Evolutionary conservation across 495 filamentous ascomycete genomes (phyloP).

Genomic region (Hypomontagnella monticulosa): DNA sequence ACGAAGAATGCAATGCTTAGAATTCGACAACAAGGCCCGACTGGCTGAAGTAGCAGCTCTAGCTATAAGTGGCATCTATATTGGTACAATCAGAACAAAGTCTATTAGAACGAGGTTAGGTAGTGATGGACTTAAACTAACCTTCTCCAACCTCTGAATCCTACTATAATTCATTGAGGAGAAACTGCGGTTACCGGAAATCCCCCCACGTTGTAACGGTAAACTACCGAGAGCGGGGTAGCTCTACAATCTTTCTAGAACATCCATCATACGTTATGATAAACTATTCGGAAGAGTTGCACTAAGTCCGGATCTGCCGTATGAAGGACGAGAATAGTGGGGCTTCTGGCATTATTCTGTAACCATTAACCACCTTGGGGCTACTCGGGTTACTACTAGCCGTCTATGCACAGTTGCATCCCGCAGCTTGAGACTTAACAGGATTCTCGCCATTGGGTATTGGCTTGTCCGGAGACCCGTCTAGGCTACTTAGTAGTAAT

Average conservation of each 20-base stretch:
- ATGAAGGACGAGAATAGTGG: too few relatives aligned
- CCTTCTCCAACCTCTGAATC: constrained; percentile 11
- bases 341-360: too few relatives aligned
- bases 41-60: constrained; percentile 1
- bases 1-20: neutral
- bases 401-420: constrained; percentile 1
- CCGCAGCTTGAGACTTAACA: neutral
- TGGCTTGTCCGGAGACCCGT: neutral
- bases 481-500: neutral
- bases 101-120: constrained; percentile 1
- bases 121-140: neutral
- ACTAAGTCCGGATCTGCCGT: too few relatives aligned
- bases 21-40: constrained; percentile 10
- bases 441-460: neutral
- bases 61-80: constrained; percentile 17
- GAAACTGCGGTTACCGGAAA: constrained; percentile 2
- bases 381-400: too few relatives aligned
- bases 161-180: constrained; percentile 9
- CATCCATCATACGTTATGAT: neutral
- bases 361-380: too few relatives aligned
- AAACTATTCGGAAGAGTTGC: neutral
- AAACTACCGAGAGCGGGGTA: constrained; percentile 42
- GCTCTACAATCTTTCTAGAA: neutral
- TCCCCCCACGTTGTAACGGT: constrained; percentile 12
- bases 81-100: neutral